Evolutionary conservation across 2,329 filamentous ascomycete species (phyloP), one percentile per base, ranked within the genome.

Genomic region (Pseudocercospora cruenta): DNA sequence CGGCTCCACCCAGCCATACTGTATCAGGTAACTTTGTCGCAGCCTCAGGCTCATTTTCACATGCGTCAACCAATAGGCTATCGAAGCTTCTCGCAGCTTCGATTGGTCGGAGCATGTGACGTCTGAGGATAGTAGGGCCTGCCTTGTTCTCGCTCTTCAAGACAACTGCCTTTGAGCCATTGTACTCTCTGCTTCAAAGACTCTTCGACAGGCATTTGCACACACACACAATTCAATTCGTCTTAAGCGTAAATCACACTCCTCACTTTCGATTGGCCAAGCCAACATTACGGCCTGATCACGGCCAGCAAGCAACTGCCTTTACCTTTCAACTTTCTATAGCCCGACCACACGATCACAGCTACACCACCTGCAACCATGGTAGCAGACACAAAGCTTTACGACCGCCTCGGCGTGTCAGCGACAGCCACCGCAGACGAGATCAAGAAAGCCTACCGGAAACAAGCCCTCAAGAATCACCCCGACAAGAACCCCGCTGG

Each of bases 401-500:
- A 99, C 85, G 93, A 98, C 80, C 86, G 88, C 70, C 85, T 99
- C 75, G 84, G 86, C 78, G 84, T 97, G 80, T 90, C 92, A 79
- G 87, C 94, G 43, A 87, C 89, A 67, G 93, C 94, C 24, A 86
- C 88, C 24, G 92, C 96, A 81, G 94, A 97, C 77, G 94, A 98
- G 71, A 96, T 99, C 79, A 98, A 97, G 80, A 99, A 98, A 79
- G 95, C 89, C 65, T 97, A 97, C 80, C 87, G 91, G 69, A 97
- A 97, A 85, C 87, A 90, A 63, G 94, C 94, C 62, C 82, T 98
- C 47, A 79, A 79, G 70, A 94, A 89, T 82, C 95, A 99, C 77
- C 95, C 95, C 6, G 95, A 99, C 84, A 99, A 98, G 86, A 99
- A 98, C 85, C 89, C 93, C 31, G 82, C 88, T 60, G 92, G 94